Evolutionary conservation across 495 filamentous ascomycete genomes (phyloP).

Genomic region (Terfezia boudieri): DNA sequence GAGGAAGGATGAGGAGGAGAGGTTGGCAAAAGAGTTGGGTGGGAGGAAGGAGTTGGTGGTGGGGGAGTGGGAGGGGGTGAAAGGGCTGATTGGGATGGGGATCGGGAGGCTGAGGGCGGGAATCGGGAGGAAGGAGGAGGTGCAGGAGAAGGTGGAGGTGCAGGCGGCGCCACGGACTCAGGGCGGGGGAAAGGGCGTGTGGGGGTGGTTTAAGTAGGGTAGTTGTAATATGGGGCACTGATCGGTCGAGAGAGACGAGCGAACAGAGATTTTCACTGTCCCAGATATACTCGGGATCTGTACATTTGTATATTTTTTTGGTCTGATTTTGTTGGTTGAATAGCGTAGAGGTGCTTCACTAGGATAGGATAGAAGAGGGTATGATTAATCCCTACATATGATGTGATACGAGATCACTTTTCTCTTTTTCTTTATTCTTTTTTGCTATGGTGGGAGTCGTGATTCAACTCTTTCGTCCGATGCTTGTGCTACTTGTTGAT

Average conservation of each 20-base stretch:
- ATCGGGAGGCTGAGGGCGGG: constrained; percentile 6
- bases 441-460: neutral
- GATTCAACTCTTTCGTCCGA: too few relatives aligned
- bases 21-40: constrained; percentile 16
- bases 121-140: neutral
- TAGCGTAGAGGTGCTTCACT: neutral
- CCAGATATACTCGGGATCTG: neutral
- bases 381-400: too few relatives aligned
- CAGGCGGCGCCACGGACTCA: neutral
- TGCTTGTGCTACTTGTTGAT: too few relatives aligned
- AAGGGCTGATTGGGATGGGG: constrained; percentile 1
- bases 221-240: neutral
- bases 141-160: neutral
- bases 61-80: constrained; percentile 7
- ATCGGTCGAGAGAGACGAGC: too few relatives aligned
- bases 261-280: too few relatives aligned
- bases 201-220: neutral
- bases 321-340: neutral
- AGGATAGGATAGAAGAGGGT: too few relatives aligned
- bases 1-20: constrained; percentile 2
- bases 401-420: neutral
- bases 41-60: constrained; percentile 16
- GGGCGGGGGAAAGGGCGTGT: neutral
- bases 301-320: neutral
- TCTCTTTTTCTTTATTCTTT: neutral